Evolutionary conservation across 2,329 filamentous ascomycete genomes (phyloP), one percentile per base, ranked within the genome.

Genomic region (Claviceps sorghi): DNA sequence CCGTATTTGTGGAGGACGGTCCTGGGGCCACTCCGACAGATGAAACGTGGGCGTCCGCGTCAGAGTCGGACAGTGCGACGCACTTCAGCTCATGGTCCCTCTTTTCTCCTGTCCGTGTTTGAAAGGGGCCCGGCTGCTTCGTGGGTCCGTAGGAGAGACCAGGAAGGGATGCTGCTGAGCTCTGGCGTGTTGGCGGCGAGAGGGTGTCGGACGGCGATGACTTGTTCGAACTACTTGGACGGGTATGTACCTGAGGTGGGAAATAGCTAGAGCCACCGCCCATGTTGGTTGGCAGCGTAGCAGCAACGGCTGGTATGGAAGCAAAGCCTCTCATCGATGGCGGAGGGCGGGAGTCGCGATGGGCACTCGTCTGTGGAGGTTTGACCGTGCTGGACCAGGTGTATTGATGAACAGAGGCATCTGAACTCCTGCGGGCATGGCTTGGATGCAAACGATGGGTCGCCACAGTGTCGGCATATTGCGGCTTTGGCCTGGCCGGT

Each of bases 321-420:
- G 49, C 58, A 54, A 64, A 67, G 3, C 61, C 61, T 42, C 64
- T 60, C 56, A 59, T 64, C 1, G 64, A 64, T 2, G 62, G 59
- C 1, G 64, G 64, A 2, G 65, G 62, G 21, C 62, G 59, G 26
- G 58, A 51, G 44, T 63, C 59, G 46, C 61, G 59, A 22, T 50
- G 22, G 13, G 57, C 19, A 26, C 44, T 45, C 4, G 55, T 52
- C 32, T 54, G 52, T 10, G 49, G 54, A n/a, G 48, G 30, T 45
- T 56, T 59, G 36, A 52, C 40, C 19, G 55, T 52, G 30, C 54
- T 57, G 2, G 58, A 54, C 26, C 58, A 42, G 19, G 57, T 49
- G 8, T 56, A 50, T 15, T 57, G 57, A 8, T 63, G 60, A 17
- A 55, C 48, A 4, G 65, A 67, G 2, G 57, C 57, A 42, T 68